These are phyloP conservation scores for Boletus vermiculosoides DNA, from an alignment of 768 basidiomycete species.

Conservation along the genomic window DNA sequence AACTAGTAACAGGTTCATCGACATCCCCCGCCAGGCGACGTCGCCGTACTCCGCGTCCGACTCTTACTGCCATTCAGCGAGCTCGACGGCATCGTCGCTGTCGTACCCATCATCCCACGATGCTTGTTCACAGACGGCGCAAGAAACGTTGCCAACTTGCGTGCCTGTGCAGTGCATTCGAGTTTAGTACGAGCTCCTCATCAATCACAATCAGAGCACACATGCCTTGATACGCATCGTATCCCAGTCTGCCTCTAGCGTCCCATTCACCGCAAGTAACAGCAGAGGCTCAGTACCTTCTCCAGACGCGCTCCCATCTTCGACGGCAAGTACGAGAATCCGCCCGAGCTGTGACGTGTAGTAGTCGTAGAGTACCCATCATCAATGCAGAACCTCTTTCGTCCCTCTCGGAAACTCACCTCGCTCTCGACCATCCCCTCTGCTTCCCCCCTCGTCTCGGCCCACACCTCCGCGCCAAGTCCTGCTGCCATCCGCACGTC, in stretches of 20 bases:
- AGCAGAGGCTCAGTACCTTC: constrained; percentile 48
- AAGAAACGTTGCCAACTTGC: constrained; percentile 32
- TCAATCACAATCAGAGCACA: neutral
- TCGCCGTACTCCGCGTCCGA: constrained; percentile 28
- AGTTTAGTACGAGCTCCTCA: neutral
- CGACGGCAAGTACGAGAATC: constrained; percentile 65
- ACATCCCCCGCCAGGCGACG: constrained; percentile 26
- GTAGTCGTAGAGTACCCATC: constrained; percentile 2
- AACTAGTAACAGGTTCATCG: constrained; percentile 2
- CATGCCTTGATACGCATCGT: constrained; percentile 61
- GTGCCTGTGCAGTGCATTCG: constrained; percentile 23
- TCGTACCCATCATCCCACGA: constrained; percentile 26
- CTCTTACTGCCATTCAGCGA: constrained; percentile 20
- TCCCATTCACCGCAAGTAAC: constrained; percentile 68
- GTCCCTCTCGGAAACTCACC: constrained; percentile 39
- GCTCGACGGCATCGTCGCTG: constrained; percentile 1
- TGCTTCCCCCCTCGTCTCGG: constrained; percentile 57
- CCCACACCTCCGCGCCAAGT: constrained; percentile 74
- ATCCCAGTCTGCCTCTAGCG: constrained; percentile 62
- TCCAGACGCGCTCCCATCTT: constrained; percentile 33
- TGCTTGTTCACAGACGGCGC: constrained; percentile 40
- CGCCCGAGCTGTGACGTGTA: constrained; percentile 55
- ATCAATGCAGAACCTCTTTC: neutral
- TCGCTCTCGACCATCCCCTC: constrained; percentile 75
- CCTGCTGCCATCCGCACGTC: constrained; percentile 72